These are phyloP conservation scores for Jatropha multifida DNA, from an alignment of 441 rosid species.

Conservation along the genomic window DNA sequence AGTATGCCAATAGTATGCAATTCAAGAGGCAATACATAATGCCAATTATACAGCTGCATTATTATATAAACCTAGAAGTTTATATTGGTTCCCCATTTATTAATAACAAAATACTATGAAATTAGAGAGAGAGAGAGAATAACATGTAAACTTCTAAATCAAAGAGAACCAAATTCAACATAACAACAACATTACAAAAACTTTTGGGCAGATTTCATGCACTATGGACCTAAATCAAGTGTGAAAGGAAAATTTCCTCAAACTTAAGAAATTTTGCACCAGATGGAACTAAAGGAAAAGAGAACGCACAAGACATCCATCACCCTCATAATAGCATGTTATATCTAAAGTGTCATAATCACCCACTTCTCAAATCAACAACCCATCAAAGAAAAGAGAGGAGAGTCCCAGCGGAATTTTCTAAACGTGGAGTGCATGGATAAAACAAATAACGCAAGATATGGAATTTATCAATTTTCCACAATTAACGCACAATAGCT, in stretches of 20 bases:
- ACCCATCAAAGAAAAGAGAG: not conserved
- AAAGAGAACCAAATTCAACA: not conserved
- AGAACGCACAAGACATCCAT: not conserved
- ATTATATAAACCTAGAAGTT: not conserved
- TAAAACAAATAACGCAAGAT: not conserved
- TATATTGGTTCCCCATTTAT: not conserved
- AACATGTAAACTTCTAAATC: not conserved
- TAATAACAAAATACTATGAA: not conserved
- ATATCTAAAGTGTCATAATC: not conserved
- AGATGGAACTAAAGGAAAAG: slow-evolving; percentile 2
- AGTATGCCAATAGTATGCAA: not conserved
- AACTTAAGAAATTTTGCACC: slow-evolving; percentile 9
- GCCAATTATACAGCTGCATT: slow-evolving; percentile 2
- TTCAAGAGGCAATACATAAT: not conserved
- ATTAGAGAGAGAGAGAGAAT: not conserved
- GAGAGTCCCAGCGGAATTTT: not conserved
- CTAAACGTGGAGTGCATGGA: not conserved
- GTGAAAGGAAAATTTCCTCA: not conserved
- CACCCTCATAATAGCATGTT: not conserved
- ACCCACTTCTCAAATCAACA: not conserved
- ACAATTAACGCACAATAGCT: not conserved
- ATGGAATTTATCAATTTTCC: not conserved
- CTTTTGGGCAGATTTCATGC: not conserved
- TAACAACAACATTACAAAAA: not conserved
- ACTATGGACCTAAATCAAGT: not conserved